Conservation (phyloP, 1,284 basidiomycete genomes). For the Cryptococcus sp. region DNA sequence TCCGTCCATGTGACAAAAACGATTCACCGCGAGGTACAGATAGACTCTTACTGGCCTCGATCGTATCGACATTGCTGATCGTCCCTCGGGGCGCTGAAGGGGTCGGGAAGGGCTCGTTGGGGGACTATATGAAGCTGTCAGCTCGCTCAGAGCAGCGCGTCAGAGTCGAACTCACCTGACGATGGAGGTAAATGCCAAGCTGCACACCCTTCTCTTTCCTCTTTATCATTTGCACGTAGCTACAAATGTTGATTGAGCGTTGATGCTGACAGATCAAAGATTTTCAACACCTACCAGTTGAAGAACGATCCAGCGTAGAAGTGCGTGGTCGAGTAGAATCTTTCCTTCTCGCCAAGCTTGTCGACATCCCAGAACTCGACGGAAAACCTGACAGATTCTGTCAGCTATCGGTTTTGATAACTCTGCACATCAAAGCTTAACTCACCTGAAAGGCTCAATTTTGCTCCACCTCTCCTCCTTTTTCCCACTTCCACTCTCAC, state of each 20-base stretch:
- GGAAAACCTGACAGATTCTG: conserved; percentile 57
- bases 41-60: neutral
- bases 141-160: neutral
- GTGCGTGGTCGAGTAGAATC: conserved; percentile 58
- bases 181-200: conserved; percentile 85
- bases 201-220: conserved; percentile 70
- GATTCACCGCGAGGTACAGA: neutral
- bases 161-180: conserved; percentile 52
- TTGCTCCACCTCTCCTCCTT: conserved; percentile 46
- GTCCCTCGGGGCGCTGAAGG: conserved; percentile 17
- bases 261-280: neutral
- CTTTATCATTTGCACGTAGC: conserved; percentile 81
- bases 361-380: conserved; percentile 91
- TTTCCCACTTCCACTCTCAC: neutral
- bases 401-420: conserved; percentile 17
- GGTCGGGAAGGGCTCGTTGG: conserved; percentile 22
- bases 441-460: conserved; percentile 66
- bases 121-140: conserved; percentile 10
- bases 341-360: conserved; percentile 75
- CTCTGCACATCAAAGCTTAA: conserved; percentile 42
- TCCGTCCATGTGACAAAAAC: neutral
- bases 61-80: neutral
- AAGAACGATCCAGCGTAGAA: conserved; percentile 54
- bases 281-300: conserved; percentile 27
- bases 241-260: conserved; percentile 28